phyloP scores from a whole-genome alignment of 2,329 filamentous ascomycete genomes.

The Diaporthe destruens region DNA sequence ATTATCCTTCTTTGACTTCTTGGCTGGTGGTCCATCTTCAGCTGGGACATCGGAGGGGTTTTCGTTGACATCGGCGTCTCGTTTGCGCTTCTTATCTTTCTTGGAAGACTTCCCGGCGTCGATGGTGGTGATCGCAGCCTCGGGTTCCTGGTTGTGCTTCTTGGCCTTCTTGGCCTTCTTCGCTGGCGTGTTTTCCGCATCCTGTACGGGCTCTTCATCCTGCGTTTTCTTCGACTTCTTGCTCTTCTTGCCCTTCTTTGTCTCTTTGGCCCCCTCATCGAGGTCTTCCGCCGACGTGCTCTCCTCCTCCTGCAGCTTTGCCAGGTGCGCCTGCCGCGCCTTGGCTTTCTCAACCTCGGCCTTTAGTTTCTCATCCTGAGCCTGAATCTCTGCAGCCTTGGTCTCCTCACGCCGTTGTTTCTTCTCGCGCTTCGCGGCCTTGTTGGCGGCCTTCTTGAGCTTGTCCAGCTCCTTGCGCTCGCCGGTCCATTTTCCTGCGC shows the following conservation, averaged over 20 bases:
- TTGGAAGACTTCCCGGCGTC: conserved; percentile 42
- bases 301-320: conserved; percentile 11
- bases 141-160: conserved; percentile 47
- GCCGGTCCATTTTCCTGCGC: conserved; percentile 25
- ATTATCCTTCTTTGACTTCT: conserved; percentile 45
- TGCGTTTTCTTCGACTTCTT: conserved; percentile 48
- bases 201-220: neutral
- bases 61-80: conserved; percentile 35
- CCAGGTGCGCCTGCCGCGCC: conserved; percentile 17
- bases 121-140: conserved; percentile 39
- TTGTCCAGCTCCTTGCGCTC: conserved; percentile 37
- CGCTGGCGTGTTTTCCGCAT: conserved; percentile 42
- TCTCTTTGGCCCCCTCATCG: neutral
- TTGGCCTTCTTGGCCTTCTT: conserved; percentile 44
- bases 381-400: conserved; percentile 27
- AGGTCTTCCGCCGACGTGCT: neutral
- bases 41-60: conserved; percentile 38
- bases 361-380: neutral
- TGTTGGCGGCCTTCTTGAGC: conserved; percentile 38
- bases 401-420: conserved; percentile 31
- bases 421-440: conserved; percentile 38
- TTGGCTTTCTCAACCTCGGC: conserved; percentile 26
- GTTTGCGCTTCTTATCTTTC: conserved; percentile 43
- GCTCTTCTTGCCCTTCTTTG: conserved; percentile 43
- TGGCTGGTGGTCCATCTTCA: conserved; percentile 42